Base-by-base conservation (phyloP, 2,329 filamentous ascomycete species). In the Akanthomyces dipterigenus region DNA sequence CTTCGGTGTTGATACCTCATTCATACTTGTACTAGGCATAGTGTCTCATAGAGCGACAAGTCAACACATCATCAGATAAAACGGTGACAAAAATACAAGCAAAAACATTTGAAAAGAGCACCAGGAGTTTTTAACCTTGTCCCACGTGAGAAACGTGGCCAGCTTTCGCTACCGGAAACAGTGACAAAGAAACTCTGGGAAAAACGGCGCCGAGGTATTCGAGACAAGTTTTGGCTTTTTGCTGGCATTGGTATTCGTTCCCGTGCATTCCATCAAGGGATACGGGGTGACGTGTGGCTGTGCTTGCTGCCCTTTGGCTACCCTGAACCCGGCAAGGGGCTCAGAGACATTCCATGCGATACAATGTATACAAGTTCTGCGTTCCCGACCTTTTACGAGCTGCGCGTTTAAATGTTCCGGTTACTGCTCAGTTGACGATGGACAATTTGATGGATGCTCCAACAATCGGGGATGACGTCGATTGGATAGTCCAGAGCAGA, bases 1-100 rank as follows among this genome's bases (percentile, higher is more conserved):
- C 60, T 54, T 28, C 40, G 55, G 31, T 69, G 68, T 66, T 69
- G 69, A 69, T 65, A 62, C 70, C 61, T 64, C 63, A 59, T 58
- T 55, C 26, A 55, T 43, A 46, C 38, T 51, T 56, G 55, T 48
- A 51, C 59, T 51, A 58, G 50, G 49, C 57, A 59, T 28, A 59
- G 48, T 36, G 53, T 55, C 53, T 55, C 36, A 43, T 22, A 31
- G 34, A 55, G 24, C 40, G 40, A 56, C n/a, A n/a, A 55, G 34
- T 22, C 50, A 42, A 42, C 50, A 34, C 16, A 26, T 49, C 18
- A 34, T 50, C 18, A 50, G 5, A 24, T 34, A 22, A n/a, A 48
- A 20, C 26, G 14, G 55, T 48, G 42, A 26, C 20, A 36, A 48
- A 7, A 48, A 26, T 38, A 48, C 43, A 22, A 55, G 14, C 22